Evolutionary conservation across 129 eudicot genomes (phyloP).

Genomic region (Centaurea solstitialis): DNA sequence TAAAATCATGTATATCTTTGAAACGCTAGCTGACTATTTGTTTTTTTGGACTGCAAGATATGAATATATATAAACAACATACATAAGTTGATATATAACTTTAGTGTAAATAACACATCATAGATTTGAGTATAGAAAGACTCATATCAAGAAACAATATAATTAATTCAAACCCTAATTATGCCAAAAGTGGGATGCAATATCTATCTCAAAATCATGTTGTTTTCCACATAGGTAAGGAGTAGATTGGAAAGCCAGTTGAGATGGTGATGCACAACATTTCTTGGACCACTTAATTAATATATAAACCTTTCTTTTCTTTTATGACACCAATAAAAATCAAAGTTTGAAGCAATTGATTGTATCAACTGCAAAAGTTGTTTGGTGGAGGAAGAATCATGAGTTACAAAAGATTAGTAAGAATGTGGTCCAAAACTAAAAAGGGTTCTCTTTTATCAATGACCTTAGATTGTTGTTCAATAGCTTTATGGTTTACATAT

Average conservation of each 20-base stretch:
- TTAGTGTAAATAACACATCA: background rate
- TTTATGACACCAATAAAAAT: constrained; percentile 43
- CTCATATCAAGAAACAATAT: background rate
- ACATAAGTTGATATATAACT: background rate
- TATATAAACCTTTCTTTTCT: constrained; percentile 16
- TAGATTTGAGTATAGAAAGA: background rate
- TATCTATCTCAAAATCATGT: constrained; percentile 30
- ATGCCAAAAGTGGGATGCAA: constrained; percentile 26
- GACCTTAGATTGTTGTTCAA: constrained; percentile 40
- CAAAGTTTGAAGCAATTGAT: constrained; percentile 44
- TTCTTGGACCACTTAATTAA: constrained; percentile 45
- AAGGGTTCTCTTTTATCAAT: constrained; percentile 29
- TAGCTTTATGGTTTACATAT: constrained; percentile 41
- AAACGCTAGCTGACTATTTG: too few relatives aligned
- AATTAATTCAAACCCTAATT: constrained; percentile 12
- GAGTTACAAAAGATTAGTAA: constrained; percentile 28
- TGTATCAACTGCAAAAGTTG: constrained; percentile 35
- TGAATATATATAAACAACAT: background rate
- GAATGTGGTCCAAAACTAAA: constrained; percentile 50
- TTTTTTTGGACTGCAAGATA: too few relatives aligned
- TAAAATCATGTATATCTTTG: background rate
- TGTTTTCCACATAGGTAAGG: constrained; percentile 31
- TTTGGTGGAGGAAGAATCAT: constrained; percentile 48
- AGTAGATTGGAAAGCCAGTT: constrained; percentile 35
- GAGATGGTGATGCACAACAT: constrained; percentile 29